These are phyloP conservation scores for Ogataea kodamae DNA, from an alignment of 805 yeast genomes.

Conservation along the genomic window DNA sequence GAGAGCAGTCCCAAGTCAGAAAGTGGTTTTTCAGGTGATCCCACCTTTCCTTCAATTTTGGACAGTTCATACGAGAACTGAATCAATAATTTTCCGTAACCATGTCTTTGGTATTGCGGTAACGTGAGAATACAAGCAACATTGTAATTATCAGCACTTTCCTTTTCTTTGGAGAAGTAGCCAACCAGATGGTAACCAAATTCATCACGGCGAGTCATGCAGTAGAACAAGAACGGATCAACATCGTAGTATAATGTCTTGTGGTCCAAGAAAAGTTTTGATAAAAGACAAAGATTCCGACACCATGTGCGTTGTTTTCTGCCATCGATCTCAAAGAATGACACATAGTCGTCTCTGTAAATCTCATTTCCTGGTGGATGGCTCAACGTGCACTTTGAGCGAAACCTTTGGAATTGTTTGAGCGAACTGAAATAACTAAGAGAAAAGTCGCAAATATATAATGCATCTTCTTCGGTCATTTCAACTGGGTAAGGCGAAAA, in stretches of 20 bases:
- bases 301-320: constrained; percentile 97
- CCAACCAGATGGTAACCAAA: constrained; percentile 96
- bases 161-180: constrained; percentile 94
- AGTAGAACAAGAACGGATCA: constrained; percentile 93
- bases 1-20: constrained; percentile 92
- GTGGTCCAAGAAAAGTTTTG: constrained; percentile 90
- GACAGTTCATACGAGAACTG: constrained; percentile 92
- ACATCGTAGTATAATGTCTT: constrained; percentile 96
- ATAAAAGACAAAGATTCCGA: constrained; percentile 85
- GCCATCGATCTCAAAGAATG: constrained; percentile 97
- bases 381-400: constrained; percentile 79
- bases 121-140: constrained; percentile 95
- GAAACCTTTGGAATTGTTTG: constrained; percentile 89
- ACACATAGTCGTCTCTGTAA: constrained; percentile 86
- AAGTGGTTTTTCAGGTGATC: constrained; percentile 96
- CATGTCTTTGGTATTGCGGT: constrained; percentile 95
- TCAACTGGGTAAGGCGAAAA: constrained; percentile 97
- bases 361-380: constrained; percentile 99
- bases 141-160: constrained; percentile 90
- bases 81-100: constrained; percentile 87
- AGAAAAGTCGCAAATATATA: constrained; percentile 90
- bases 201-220: constrained; percentile 89
- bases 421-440: constrained; percentile 82
- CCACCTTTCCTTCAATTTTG: constrained; percentile 82
- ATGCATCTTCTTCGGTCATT: constrained; percentile 84